Percentiles rank a stretch among this genome's conserved stretches.
Conservation (phyloP, 768 basidiomycete genomes). For the Phlebiopsis gigantea region DNA sequence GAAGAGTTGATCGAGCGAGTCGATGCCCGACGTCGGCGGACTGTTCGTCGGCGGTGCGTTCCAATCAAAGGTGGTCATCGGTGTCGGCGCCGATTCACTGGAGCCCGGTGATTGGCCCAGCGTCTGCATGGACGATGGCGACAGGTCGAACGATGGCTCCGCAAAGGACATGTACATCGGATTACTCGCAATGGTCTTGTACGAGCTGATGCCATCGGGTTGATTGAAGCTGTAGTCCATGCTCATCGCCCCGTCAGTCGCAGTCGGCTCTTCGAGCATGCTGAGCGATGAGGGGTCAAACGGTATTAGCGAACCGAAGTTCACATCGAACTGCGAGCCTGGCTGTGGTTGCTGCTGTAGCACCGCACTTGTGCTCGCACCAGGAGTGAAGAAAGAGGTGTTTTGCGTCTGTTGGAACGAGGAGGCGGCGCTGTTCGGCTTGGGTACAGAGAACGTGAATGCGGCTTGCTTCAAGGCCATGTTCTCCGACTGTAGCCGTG, state of each 20-base stretch:
- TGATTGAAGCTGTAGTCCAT: conserved; percentile 52
- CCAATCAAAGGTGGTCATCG: conserved; percentile 18
- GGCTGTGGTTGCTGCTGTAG: conserved; percentile 5
- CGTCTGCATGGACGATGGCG: conserved; percentile 15
- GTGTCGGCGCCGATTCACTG: conserved; percentile 11
- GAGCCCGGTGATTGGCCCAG: conserved; percentile 4
- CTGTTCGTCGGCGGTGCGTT: conserved; percentile 2
- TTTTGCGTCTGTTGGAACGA: conserved; percentile 14
- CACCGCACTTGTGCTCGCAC: conserved; percentile 20
- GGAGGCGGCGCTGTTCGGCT: conserved; percentile 21
- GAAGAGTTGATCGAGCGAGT: conserved; percentile 41
- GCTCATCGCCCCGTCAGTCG: conserved; percentile 49
- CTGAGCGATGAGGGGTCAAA: conserved; percentile 69
- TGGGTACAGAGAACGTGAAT: conserved; percentile 82
- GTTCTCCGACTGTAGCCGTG: conserved; percentile 86
- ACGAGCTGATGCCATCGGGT: conserved; percentile 42
- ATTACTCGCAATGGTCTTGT: conserved; percentile 78
- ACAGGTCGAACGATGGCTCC: conserved; percentile 28
- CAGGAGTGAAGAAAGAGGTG: conserved; percentile 22
- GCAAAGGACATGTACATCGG: conserved; percentile 84
- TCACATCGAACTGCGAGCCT: conserved; percentile 27
- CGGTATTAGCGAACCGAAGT: conserved; percentile 62
- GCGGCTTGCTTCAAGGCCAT: conserved; percentile 70
- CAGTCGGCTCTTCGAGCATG: conserved; percentile 58
- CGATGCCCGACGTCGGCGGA: conserved; percentile 22